phyloP scores from a whole-genome alignment of 805 yeast genomes.

The Clavispora carvajalis region DNA sequence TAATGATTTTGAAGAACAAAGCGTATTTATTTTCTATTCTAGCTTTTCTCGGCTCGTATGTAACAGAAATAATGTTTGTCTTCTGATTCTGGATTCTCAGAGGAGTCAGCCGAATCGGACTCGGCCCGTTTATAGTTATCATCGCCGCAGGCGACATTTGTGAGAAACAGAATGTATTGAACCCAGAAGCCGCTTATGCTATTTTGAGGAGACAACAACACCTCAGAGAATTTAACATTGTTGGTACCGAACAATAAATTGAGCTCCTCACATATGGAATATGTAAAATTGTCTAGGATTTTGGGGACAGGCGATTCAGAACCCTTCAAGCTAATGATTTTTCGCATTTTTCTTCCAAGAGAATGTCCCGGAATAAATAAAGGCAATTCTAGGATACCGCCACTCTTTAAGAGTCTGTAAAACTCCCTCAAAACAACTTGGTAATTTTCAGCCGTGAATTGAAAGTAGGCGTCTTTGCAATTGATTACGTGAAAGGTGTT shows the following conservation, averaged over 20 bases:
- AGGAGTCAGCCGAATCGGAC: slow-evolving; percentile 12
- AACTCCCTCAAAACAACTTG: slow-evolving; percentile 26
- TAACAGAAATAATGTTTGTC: slow-evolving; percentile 21
- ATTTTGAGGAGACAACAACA: slow-evolving; percentile 23
- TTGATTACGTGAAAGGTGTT: slow-evolving; percentile 34
- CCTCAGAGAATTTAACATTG: slow-evolving; percentile 26
- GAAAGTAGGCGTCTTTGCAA: slow-evolving; percentile 31
- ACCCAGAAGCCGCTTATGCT: slow-evolving; percentile 28
- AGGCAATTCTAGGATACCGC: slow-evolving; percentile 33
- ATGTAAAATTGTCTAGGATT: slow-evolving; percentile 12
- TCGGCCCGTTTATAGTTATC: slow-evolving; percentile 22
- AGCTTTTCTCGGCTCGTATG: slow-evolving; percentile 21
- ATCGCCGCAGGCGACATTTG: slow-evolving; percentile 31
- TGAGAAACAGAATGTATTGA: slow-evolving; percentile 22
- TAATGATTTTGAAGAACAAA: no score
- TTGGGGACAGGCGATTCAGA: background rate
- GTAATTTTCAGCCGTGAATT: slow-evolving; percentile 24
- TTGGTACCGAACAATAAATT: slow-evolving; percentile 26
- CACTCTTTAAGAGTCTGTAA: slow-evolving; percentile 29
- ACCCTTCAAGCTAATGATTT: background rate
- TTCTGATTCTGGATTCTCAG: slow-evolving; percentile 5
- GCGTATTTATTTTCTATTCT: background rate
- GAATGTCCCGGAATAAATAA: slow-evolving; percentile 8
- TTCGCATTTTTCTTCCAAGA: background rate
- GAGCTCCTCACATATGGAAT: slow-evolving; percentile 19